Evolutionary conservation across 805 yeast genomes (phyloP).

Genomic region (Suhomyces canberraensis): DNA sequence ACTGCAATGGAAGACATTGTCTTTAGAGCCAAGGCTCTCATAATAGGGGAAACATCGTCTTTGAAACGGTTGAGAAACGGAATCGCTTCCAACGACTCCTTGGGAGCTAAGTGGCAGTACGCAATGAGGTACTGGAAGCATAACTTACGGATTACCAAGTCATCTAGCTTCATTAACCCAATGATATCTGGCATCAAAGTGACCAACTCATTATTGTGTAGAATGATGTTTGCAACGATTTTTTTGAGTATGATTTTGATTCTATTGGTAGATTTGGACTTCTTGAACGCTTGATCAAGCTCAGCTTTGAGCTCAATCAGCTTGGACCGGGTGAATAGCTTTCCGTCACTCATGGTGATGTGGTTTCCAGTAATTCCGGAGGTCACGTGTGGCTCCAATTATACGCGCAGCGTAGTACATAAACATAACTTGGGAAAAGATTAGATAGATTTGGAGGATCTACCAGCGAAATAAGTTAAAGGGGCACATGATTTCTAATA

Average conservation of each 20-base stretch:
- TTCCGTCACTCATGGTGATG: conserved; percentile 33
- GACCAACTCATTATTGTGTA: conserved; percentile 77
- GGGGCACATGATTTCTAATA: too few relatives aligned
- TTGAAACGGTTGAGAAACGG: conserved; percentile 55
- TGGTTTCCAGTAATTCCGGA: background rate
- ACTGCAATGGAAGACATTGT: conserved; percentile 61
- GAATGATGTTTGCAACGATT: conserved; percentile 76
- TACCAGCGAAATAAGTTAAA: too few relatives aligned
- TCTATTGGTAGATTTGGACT: conserved; percentile 37
- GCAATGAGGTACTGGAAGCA: conserved; percentile 64
- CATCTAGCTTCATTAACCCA: conserved; percentile 12
- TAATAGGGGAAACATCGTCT: conserved; percentile 41
- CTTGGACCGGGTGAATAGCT: conserved; percentile 37
- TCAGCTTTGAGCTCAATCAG: conserved; percentile 40
- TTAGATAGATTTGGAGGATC: too few relatives aligned
- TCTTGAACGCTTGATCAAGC: conserved; percentile 41
- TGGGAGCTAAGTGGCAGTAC: conserved; percentile 58
- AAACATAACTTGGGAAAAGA: too few relatives aligned
- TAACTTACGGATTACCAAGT: conserved; percentile 30
- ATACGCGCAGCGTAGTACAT: too few relatives aligned
- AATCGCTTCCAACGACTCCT: conserved; percentile 52
- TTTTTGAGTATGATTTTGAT: conserved; percentile 52
- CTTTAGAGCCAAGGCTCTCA: conserved; percentile 60
- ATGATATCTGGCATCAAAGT: conserved; percentile 52
- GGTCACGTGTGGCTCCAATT: too few relatives aligned